phyloP scores from a whole-genome alignment of 352 stramenopile genomes.

The Pythium rhizo-oryzae region DNA sequence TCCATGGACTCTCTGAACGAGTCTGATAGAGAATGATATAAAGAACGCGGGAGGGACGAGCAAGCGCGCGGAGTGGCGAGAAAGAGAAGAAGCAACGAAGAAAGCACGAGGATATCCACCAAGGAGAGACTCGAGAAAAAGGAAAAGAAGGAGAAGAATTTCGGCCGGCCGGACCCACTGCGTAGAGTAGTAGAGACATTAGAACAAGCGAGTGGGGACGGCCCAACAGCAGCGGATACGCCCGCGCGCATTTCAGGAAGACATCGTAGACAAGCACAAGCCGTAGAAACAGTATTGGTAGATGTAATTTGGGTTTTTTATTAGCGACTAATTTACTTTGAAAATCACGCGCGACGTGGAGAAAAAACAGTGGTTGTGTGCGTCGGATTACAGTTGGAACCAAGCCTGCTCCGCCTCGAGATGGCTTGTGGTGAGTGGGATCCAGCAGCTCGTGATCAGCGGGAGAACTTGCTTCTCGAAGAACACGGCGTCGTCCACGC shows the following conservation, averaged over 20 bases:
- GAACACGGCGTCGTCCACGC: constrained; percentile 20
- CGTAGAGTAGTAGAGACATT: constrained; percentile 32
- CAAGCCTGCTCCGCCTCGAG: constrained; percentile 37
- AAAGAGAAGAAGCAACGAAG: neutral
- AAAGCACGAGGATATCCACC: neutral
- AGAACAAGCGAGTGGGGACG: constrained; percentile 19
- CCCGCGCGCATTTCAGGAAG: constrained; percentile 3
- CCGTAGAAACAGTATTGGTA: constrained; percentile 15
- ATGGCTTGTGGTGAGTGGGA: constrained; percentile 29
- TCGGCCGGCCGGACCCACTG: constrained; percentile 10
- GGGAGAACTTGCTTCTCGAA: constrained; percentile 42
- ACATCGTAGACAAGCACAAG: constrained; percentile 11
- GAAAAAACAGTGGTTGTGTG: neutral
- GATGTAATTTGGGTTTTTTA: constrained; percentile 21
- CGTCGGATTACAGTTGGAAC: constrained; percentile 26
- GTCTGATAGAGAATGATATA: constrained; percentile 26
- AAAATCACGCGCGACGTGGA: neutral
- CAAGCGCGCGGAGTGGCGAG: neutral
- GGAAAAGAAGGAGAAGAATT: constrained; percentile 9
- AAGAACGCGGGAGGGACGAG: neutral
- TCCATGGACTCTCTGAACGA: constrained; percentile 23
- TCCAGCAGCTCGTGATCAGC: constrained; percentile 40
- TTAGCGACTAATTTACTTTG: constrained; percentile 20
- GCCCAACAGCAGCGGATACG: neutral
- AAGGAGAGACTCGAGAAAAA: constrained; percentile 2